Conservation (phyloP, 1,284 basidiomycete species). For the Agaricales sp. region DNA sequence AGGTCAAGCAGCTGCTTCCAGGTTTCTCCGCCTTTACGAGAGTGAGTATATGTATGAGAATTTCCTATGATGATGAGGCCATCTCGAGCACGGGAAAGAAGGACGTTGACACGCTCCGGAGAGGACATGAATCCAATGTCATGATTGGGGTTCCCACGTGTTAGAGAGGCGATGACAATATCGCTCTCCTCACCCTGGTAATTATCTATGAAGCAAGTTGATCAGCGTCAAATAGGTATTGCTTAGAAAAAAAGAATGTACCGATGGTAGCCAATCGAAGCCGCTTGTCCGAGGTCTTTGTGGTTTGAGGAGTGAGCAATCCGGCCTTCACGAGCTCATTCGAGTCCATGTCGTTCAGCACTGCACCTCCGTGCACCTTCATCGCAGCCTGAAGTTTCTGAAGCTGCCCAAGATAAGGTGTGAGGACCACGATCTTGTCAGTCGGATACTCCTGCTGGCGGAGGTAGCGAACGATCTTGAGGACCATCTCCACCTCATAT, state of each 20-base stretch:
- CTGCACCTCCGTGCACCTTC: conserved; percentile 39
- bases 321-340: conserved; percentile 47
- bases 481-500: conserved; percentile 48
- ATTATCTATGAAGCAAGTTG: conserved; percentile 30
- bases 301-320: conserved; percentile 26
- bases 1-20: conserved; percentile 40
- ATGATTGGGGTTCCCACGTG: conserved; percentile 40
- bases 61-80: conserved; percentile 57
- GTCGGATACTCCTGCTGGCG: conserved; percentile 58
- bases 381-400: conserved; percentile 34
- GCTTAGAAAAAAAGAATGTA: conserved; percentile 15
- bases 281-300: conserved; percentile 25
- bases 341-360: conserved; percentile 53
- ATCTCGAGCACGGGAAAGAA: conserved; percentile 53
- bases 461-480: conserved; percentile 55
- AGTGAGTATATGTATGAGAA: conserved; percentile 39
- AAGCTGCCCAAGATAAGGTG: conserved; percentile 59
- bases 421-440: conserved; percentile 46
- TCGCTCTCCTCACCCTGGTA: conserved; percentile 64
- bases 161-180: conserved; percentile 51
- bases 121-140: conserved; percentile 61
- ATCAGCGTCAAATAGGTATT: conserved; percentile 1
- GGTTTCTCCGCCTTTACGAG: conserved; percentile 37
- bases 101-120: conserved; percentile 53
- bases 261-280: conserved; percentile 46